Base-by-base conservation (phyloP, 495 filamentous ascomycete genomes). In the Penicillium coprophilum region DNA sequence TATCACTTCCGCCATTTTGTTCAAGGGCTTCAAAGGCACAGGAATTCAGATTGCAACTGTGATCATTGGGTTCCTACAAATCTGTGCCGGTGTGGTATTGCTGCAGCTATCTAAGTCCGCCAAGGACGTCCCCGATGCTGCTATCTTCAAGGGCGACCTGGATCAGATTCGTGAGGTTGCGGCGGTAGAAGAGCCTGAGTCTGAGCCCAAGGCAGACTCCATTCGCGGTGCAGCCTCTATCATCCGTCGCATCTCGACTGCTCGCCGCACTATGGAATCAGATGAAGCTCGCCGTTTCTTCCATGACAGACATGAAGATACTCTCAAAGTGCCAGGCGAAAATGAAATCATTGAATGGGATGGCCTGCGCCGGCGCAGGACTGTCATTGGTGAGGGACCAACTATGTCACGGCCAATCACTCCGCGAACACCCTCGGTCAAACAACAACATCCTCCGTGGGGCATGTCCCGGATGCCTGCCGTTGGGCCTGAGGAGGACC, bases 91-190 rank as follows among this genome's bases (percentile, higher is more conserved):
- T 44, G 95, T 97, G n/a, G 85, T 98, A n/a, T 74, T 98, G 6
- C 77, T 98, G 6, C 94, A 98, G 64, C 80, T 98, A n/a, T 96
- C 94, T 48, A 98, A 97, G 67, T 96, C 92, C 6, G 88, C 94
- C 59, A 98, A 98, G 66, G 91, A 98, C 58, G 92, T 98, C 0
- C 94, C 94, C 12, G 94, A 98, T 65, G 78, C 92, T 0, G 92
- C 92, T 40, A 87, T 98, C 27, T 96, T 98, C 75, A 85, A 87
- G 44, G 95, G 93, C 46, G 92, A 97, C 63, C 78, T 98, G 46
- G 89, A 97, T 64, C 94, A 98, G 74, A 86, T 98, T 36, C 90
- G 92, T 4, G 95, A 92, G 31, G 92, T 98, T 48, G 92, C 90
- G 44, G 89, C 96, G 46, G 91, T 96, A 65, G 89, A 93, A 65